phyloP scores from a whole-genome alignment of 805 yeast genomes.

The Candida nemodendra region DNA sequence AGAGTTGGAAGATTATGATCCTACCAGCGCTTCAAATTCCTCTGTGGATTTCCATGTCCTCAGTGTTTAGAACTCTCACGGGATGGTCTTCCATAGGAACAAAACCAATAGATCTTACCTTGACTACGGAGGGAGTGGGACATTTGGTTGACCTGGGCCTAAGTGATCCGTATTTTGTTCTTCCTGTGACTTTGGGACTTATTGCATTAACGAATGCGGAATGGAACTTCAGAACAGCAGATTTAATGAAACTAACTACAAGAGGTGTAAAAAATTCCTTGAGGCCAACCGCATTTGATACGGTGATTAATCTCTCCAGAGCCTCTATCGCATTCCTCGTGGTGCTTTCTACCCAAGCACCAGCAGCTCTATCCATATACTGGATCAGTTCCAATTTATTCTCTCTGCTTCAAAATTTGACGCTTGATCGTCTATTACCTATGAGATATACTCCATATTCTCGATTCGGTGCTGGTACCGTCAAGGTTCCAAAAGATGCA shows the following conservation, averaged over 20 bases:
- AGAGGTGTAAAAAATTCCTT: slow-evolving; percentile 40
- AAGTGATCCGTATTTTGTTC: slow-evolving; percentile 57
- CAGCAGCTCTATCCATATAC: slow-evolving; percentile 76
- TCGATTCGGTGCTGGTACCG: slow-evolving; percentile 17
- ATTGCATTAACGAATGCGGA: slow-evolving; percentile 76
- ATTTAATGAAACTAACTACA: slow-evolving; percentile 43
- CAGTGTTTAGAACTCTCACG: slow-evolving; percentile 70
- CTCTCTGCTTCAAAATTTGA: slow-evolving; percentile 72
- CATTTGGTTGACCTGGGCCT: slow-evolving; percentile 62
- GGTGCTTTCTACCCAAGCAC: slow-evolving; percentile 84
- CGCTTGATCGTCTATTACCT: slow-evolving; percentile 68
- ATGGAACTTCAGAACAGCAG: slow-evolving; percentile 70
- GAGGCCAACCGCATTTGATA: slow-evolving; percentile 59
- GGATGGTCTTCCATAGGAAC: slow-evolving; percentile 53
- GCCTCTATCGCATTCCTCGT: slow-evolving; percentile 75
- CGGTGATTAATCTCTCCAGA: slow-evolving; percentile 69
- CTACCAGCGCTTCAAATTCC: slow-evolving; percentile 85
- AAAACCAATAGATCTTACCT: slow-evolving; percentile 48
- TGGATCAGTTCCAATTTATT: slow-evolving; percentile 86
- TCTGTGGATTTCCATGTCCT: slow-evolving; percentile 76
- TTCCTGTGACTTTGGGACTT: slow-evolving; percentile 73
- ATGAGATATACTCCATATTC: slow-evolving; percentile 47
- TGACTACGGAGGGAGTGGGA: slow-evolving; percentile 53
- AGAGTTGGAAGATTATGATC: slow-evolving; percentile 74
- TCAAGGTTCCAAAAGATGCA: slow-evolving; percentile 13